A percentile compares a stretch with the other conserved stretches of the same genome.
Evolutionary conservation across 2,329 filamentous ascomycete species (phyloP).

Genomic region (Mycosphaerella arachidis): DNA sequence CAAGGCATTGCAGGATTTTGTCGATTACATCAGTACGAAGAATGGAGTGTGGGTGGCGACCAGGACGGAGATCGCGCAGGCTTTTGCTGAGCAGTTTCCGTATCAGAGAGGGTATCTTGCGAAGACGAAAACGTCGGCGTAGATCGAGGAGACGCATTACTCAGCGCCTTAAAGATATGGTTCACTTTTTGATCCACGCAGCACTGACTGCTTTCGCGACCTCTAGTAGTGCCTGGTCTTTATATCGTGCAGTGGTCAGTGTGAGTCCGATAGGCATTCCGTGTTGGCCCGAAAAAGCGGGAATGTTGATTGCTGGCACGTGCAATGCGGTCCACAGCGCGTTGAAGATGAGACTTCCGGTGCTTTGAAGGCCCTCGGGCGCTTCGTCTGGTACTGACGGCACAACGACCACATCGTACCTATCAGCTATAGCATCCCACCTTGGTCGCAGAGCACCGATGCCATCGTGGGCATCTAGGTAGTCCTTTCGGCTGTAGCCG

Average conservation of each 20-base stretch:
- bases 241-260: constrained; percentile 46
- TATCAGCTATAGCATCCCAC: constrained; percentile 50
- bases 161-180: not conserved
- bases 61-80: constrained; percentile 49
- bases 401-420: constrained; percentile 54
- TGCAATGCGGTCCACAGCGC: constrained; percentile 45
- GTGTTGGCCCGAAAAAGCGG: constrained; percentile 56
- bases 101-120: constrained; percentile 36
- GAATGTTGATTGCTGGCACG: constrained; percentile 59
- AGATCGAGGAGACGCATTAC: not conserved
- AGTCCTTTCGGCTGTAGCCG: constrained; percentile 43
- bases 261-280: constrained; percentile 58
- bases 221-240: constrained; percentile 41
- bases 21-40: constrained; percentile 51
- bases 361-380: constrained; percentile 50
- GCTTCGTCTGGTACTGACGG: constrained; percentile 60
- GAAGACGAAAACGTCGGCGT: constrained; percentile 3
- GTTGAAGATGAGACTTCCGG: constrained; percentile 49
- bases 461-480: constrained; percentile 53
- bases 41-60: constrained; percentile 54
- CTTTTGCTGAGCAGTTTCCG: constrained; percentile 47
- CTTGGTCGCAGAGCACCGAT: constrained; percentile 53
- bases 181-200: constrained; percentile 24
- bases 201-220: constrained; percentile 40
- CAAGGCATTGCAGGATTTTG: constrained; percentile 49